Base-by-base conservation (phyloP, 1,139 yeast species). In the Hemisphaericaspora xylofermentans region DNA sequence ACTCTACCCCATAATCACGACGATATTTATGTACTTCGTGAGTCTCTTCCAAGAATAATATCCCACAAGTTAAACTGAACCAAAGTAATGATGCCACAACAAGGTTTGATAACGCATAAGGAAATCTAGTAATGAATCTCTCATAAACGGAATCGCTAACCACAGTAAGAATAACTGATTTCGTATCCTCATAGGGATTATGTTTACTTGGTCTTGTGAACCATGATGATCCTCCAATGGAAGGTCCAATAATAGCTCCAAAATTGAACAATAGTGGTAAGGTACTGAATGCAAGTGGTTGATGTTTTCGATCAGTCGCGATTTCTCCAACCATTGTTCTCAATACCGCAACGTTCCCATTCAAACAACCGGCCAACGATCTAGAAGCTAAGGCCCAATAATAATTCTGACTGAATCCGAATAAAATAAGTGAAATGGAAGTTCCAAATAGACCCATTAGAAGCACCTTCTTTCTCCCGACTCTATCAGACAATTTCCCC, bases 11-110 rank as follows among this genome's bases (percentile, higher is more conserved):
- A 34, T 56, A 49, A 53, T 80, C 86, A 41, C 65, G 61, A 41
- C 66, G 60, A 43, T 66, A 50, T 50, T 64, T 69, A 40, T 59
- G 59, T 25, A 58, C 57, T 17, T 66, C 73, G 51, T 78, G 83
- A 3, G 85, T 78, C 54, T 82, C 88, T 53, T 81, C 84, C 32
- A 82, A 57, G 51, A 80, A 80, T 38, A 82, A 64, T 39, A 76
- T 58, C 6, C 73, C 79, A 31, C 67, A 50, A 3, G 66, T 17
- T n/a, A 68, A 47, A 16, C 80, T 71, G 26, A 63, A 37, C 58
- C 61, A 54, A 25, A 80, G 60, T 39, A 76, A 61, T 3, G 51
- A 5, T 3, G 79, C 71, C n/a, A 80, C 80, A 3, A 75, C 77
- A 10, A 82, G 53, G 53, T 81, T 82, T 3, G 85, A 80, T 45